These are phyloP conservation scores for Triglochin maritima DNA, from an alignment of 106 monocot genomes.

Conservation along the genomic window DNA sequence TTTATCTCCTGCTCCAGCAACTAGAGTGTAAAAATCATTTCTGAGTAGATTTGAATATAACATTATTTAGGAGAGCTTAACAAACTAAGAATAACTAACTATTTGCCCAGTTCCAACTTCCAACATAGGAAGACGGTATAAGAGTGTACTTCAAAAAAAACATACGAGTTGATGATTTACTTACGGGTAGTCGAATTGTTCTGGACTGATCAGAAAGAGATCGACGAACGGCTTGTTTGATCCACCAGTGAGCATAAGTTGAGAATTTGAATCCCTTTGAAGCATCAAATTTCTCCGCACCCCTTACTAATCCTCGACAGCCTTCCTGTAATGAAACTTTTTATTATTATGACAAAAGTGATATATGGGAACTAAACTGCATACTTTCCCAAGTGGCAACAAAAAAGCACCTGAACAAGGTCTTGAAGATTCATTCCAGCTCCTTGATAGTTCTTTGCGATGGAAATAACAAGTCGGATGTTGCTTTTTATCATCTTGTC, in stretches of 20 bases:
- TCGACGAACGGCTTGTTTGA: slow-evolving; percentile 86
- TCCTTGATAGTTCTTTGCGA: slow-evolving; percentile 80
- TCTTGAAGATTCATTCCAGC: slow-evolving; percentile 81
- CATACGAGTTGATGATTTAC: slow-evolving; percentile 6
- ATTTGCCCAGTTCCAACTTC: background rate
- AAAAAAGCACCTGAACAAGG: slow-evolving; percentile 81
- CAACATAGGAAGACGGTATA: background rate
- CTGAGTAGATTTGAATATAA: no score
- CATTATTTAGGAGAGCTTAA: no score
- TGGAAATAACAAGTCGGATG: slow-evolving; percentile 95
- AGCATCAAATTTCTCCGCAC: slow-evolving; percentile 94
- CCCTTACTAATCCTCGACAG: slow-evolving; percentile 74
- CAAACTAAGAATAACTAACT: no score
- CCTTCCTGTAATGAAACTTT: slow-evolving; percentile 57
- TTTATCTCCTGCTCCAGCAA: background rate
- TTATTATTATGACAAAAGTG: slow-evolving; percentile 6
- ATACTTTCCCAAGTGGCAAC: background rate
- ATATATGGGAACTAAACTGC: background rate
- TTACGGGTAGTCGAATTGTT: slow-evolving; percentile 85
- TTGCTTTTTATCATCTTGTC: slow-evolving; percentile 95
- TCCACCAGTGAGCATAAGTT: slow-evolving; percentile 99
- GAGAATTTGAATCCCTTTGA: slow-evolving; percentile 99
- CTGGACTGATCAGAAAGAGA: slow-evolving; percentile 86
- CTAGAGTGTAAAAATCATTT: no score
- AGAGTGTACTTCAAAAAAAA: background rate